Conservation (phyloP, 305 asterid genomes). For the Lippia alba region DNA sequence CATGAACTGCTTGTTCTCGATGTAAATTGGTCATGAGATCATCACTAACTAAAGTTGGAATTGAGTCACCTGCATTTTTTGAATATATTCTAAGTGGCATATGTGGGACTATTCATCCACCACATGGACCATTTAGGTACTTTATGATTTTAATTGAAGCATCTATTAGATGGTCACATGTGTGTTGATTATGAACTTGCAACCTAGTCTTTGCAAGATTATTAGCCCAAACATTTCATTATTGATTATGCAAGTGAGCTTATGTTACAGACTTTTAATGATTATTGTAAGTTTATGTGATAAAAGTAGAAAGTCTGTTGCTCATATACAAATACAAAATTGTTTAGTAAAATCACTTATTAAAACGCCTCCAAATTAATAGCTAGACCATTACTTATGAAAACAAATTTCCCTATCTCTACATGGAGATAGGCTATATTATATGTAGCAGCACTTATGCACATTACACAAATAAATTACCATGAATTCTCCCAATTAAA, state of each 20-base stretch:
- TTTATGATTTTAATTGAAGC: background rate
- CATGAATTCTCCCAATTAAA: background rate
- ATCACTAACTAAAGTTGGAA: too few relatives aligned
- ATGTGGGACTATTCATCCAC: background rate
- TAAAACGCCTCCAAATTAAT: background rate
- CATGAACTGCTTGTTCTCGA: too few relatives aligned
- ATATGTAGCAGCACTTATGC: too few relatives aligned
- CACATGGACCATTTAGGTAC: background rate
- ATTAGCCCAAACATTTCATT: background rate
- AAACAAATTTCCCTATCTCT: background rate
- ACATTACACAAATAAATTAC: background rate
- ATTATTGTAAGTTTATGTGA: constrained; percentile 3
- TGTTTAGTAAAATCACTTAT: background rate
- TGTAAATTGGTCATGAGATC: too few relatives aligned
- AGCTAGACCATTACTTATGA: constrained; percentile 1
- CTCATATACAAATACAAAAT: background rate
- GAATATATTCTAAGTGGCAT: background rate
- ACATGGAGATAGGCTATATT: background rate
- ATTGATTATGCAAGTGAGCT: background rate
- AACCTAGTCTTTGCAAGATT: background rate
- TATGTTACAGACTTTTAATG: background rate
- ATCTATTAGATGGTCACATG: background rate
- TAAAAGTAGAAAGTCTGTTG: background rate
- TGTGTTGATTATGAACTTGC: background rate
- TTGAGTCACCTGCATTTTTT: too few relatives aligned